Base-by-base conservation (phyloP, 164 flowering plant genomes). In the Chimonanthus praecox region DNA sequence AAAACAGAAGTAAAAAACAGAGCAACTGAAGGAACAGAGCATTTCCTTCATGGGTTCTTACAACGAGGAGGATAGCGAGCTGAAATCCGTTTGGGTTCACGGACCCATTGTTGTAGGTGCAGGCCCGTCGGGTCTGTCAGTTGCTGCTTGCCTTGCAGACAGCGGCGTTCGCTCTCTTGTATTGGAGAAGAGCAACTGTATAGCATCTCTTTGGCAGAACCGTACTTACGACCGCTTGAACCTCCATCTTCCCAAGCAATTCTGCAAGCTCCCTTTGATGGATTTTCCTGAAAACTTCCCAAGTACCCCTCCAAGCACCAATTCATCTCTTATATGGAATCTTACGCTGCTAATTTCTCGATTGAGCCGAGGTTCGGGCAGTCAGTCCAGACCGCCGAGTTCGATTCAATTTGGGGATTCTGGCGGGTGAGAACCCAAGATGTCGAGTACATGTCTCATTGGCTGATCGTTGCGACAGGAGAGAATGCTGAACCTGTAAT, bases 121-220 rank as follows among this genome's bases (percentile, higher is more conserved):
- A 5, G 98, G 98, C 0, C 98, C 98, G 0, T 92, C 98, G 5
- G 98, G 98, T 46, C 77, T 94, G n/a, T 94, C 98, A 0, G 89
- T 78, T 1, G 82, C 98, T 6, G 98, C 98, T 58, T 90, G 91
- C 71, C 87, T 94, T 1, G 67, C 82, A 1, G 44, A 84, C 48
- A 79, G 77, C 5, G 89, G 89, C 0, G 83, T 92, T 7, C 87
- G 94, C 7, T 86, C 85, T 6, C 13, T 88, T 2, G 79, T 92
- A 71, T 89, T 94, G 3, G 98, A 94, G 78, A 86, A 82, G 49
- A 74, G 84, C 60, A 75, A 88, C 74, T 88, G 97, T 58, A 84
- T 94, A 43, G 97, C 97, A 69, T 92, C 98, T 33, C 84, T 94
- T 0, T 94, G 98, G 97, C 93, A 88, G 47, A 73, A 86, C 45